Percentiles rank a stretch among this genome's conserved stretches.
These are phyloP conservation scores for Mortierella sp. DNA, from an alignment of 371 early-diverging fungal genomes.

Conservation along the genomic window DNA sequence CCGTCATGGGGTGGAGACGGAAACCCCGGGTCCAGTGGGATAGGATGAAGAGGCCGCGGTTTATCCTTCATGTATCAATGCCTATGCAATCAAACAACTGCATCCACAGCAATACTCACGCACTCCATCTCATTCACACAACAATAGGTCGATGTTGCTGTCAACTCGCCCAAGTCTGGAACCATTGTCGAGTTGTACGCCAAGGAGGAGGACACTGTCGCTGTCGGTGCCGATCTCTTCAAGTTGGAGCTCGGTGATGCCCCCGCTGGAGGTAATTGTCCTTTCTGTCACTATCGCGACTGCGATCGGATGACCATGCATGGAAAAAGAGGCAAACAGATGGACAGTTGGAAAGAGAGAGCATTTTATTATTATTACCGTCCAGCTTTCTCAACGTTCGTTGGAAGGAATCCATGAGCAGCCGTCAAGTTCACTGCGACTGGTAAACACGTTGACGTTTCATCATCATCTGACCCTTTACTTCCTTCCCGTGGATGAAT, in stretches of 20 bases:
- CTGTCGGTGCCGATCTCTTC: conserved; percentile 94
- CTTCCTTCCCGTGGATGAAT: neutral
- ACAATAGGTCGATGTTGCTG: conserved; percentile 87
- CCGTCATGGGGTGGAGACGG: neutral
- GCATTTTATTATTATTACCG: neutral
- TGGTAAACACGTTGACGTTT: neutral
- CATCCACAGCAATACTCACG: neutral
- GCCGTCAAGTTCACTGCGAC: too few species aligned
- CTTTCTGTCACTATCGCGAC: neutral
- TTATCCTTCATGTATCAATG: neutral
- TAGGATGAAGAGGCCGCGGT: neutral
- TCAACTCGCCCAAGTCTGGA: conserved; percentile 95
- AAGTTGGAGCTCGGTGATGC: conserved; percentile 88
- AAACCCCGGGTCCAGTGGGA: neutral
- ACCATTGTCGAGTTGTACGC: conserved; percentile 88
- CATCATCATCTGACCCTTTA: conserved; percentile 3
- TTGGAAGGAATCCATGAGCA: neutral
- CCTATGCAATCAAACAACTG: too few species aligned
- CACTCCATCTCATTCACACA: neutral
- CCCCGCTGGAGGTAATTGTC: conserved; percentile 68
- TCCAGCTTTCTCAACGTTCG: neutral
- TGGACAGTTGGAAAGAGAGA: neutral
- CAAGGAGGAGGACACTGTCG: conserved; percentile 93
- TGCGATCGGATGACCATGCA: conserved; percentile 3
- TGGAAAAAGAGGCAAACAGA: neutral